Evolutionary conservation across 148 eudicot genomes (phyloP).

Genomic region (Fagopyrum esculentum): DNA sequence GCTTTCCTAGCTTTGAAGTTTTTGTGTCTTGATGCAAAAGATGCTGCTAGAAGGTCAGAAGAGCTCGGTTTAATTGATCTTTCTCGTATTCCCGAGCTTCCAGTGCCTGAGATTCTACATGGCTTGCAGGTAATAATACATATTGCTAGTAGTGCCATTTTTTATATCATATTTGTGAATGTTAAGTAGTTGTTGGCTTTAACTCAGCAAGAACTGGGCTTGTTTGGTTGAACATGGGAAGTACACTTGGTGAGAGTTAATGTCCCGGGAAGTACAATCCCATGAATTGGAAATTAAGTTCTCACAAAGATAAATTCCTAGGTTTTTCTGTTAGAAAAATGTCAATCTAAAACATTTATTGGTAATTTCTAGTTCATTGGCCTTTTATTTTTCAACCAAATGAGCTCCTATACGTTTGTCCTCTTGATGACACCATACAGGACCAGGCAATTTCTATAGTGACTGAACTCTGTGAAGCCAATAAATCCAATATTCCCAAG

Average conservation of each 20-base stretch:
- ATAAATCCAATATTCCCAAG: conserved; percentile 41
- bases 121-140: conserved; percentile 73
- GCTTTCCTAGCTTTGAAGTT: conserved; percentile 66
- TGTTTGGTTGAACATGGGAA: too few relatives aligned
- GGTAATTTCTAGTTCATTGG: too few relatives aligned
- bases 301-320: too few relatives aligned
- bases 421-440: conserved; percentile 27
- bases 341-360: too few relatives aligned
- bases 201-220: too few relatives aligned
- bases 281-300: too few relatives aligned
- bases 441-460: conserved; percentile 78
- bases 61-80: conserved; percentile 86
- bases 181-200: background rate
- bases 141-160: background rate
- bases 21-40: conserved; percentile 76
- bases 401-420: too few relatives aligned
- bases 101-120: conserved; percentile 93
- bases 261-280: too few relatives aligned
- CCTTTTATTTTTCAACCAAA: too few relatives aligned
- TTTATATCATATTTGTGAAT: background rate
- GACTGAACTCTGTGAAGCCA: conserved; percentile 76
- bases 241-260: too few relatives aligned
- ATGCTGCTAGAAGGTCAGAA: conserved; percentile 71
- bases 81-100: conserved; percentile 88
- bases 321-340: too few relatives aligned